A percentile compares a stretch with the other conserved stretches of the same genome.
phyloP scores from a whole-genome alignment of 106 monocot genomes.

The Chionographis japonica region DNA sequence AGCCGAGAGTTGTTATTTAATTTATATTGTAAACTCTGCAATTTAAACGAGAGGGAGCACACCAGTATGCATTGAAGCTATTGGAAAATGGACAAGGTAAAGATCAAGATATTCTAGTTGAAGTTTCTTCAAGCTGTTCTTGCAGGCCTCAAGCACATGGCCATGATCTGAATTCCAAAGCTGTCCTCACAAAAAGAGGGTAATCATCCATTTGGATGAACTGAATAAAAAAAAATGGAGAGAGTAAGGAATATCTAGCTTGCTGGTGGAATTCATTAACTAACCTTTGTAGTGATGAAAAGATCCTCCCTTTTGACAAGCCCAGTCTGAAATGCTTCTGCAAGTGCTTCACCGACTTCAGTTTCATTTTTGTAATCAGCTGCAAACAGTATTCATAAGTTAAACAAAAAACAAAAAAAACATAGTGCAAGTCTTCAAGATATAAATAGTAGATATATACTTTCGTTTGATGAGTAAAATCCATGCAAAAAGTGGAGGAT shows the following conservation, averaged over 20 bases:
- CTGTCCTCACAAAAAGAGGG: conserved; percentile 19
- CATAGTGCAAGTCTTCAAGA: too few species aligned
- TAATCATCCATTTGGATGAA: not conserved
- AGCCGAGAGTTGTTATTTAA: not conserved
- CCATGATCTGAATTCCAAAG: conserved; percentile 97
- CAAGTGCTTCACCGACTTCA: conserved; percentile 88
- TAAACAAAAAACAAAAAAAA: too few species aligned
- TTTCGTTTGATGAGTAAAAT: too few species aligned
- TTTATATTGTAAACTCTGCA: not conserved
- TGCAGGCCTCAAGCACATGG: conserved; percentile 88
- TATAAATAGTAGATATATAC: too few species aligned
- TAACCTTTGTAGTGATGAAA: conserved; percentile 87
- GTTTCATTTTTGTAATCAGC: conserved; percentile 93
- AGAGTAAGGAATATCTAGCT: not conserved
- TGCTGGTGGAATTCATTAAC: not conserved
- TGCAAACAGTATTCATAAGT: conserved; percentile 18
- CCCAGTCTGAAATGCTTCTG: conserved; percentile 71
- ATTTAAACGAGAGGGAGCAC: not conserved
- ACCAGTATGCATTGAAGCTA: conserved; percentile 88
- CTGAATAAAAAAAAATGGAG: not conserved
- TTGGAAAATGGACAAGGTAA: conserved; percentile 90
- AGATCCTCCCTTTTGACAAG: conserved; percentile 88
- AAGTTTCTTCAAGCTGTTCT: conserved; percentile 92
- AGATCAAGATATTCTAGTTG: conserved; percentile 91
- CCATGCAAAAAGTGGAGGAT: too few species aligned